phyloP scores from a whole-genome alignment of 345 rosid species.

The Raphanus raphanistrum region DNA sequence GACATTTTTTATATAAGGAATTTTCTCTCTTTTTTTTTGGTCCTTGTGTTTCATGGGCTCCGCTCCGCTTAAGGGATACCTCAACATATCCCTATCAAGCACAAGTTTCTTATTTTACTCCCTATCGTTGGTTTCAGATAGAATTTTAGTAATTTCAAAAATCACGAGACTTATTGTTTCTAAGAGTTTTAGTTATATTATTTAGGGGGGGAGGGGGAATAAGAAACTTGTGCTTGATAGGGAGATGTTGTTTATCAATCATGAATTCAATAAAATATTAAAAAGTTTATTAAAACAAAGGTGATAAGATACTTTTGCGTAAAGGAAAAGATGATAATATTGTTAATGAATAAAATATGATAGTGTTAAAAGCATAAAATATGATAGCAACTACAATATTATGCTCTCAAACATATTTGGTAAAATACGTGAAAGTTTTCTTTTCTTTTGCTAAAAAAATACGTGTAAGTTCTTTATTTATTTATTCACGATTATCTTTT shows the following conservation, averaged over 20 bases:
- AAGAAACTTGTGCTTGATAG: conserved; percentile 5
- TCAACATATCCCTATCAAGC: too few relatives aligned
- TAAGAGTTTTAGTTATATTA: not conserved
- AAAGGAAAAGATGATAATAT: conserved; percentile 14
- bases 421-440: not conserved
- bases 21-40: too few relatives aligned
- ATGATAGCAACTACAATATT: not conserved
- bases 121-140: not conserved
- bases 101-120: too few relatives aligned
- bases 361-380: not conserved
- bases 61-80: too few relatives aligned
- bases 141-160: conserved; percentile 33
- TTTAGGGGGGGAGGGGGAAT: not conserved
- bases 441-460: not conserved
- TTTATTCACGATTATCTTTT: not conserved
- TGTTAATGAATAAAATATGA: conserved; percentile 1
- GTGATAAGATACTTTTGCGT: conserved; percentile 19
- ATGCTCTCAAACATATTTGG: not conserved
- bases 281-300: not conserved
- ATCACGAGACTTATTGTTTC: not conserved
- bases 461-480: not conserved
- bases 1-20: too few relatives aligned
- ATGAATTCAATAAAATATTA: not conserved
- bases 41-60: too few relatives aligned
- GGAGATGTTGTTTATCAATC: not conserved